phyloP scores from a whole-genome alignment of 345 rosid genomes.

The Abelmoschus esculentus region DNA sequence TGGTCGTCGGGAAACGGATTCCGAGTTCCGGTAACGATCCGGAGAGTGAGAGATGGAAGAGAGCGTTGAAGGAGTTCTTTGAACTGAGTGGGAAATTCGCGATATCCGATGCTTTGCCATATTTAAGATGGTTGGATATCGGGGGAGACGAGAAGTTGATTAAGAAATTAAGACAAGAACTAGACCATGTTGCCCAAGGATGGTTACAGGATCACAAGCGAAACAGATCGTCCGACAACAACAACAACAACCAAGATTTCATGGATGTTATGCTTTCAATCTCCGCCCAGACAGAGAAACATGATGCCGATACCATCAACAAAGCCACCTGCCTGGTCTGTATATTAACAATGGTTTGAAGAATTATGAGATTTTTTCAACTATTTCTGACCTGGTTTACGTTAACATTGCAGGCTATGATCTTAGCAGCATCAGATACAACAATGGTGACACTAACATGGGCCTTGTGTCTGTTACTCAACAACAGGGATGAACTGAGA shows the following conservation, averaged over 20 bases:
- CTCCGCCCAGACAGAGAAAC: background rate
- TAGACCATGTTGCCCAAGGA: constrained; percentile 15
- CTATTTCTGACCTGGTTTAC: background rate
- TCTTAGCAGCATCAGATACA: constrained; percentile 20
- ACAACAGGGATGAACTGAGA: constrained; percentile 15
- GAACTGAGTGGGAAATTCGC: constrained; percentile 19
- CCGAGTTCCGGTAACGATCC: background rate
- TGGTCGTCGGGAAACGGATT: constrained; percentile 18
- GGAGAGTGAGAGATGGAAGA: constrained; percentile 5
- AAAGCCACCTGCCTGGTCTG: background rate
- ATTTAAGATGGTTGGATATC: constrained; percentile 21
- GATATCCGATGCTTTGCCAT: constrained; percentile 28
- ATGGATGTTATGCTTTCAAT: constrained; percentile 28
- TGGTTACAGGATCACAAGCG: constrained; percentile 29
- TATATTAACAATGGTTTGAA: background rate
- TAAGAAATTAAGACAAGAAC: constrained; percentile 20
- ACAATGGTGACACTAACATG: constrained; percentile 23
- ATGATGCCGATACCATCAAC: background rate
- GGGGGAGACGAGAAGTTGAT: constrained; percentile 26
- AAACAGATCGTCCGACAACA: background rate
- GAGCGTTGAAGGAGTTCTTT: background rate
- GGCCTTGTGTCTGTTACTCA: constrained; percentile 26
- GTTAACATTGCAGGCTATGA: constrained; percentile 14
- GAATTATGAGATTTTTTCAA: too few relatives aligned
- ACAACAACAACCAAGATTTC: constrained; percentile 11